Percentiles rank a stretch among this genome's conserved stretches.
phyloP scores from a whole-genome alignment of 2,329 filamentous ascomycete species.

The Nothophaeocryptopus gaeumannii region DNA sequence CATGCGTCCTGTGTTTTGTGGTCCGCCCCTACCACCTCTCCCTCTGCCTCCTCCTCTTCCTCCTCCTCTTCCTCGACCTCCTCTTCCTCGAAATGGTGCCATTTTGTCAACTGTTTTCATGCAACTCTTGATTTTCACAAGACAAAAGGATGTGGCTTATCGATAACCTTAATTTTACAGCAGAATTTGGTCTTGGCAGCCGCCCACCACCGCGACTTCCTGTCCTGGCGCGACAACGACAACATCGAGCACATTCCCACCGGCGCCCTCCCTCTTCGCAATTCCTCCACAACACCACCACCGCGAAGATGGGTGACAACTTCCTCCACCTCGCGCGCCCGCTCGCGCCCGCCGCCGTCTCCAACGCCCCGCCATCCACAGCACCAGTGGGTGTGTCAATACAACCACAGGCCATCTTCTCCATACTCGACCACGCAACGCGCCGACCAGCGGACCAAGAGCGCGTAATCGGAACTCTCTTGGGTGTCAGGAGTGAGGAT shows the following conservation, averaged over 20 bases:
- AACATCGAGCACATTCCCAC: not conserved
- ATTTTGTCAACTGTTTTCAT: slow-evolving; percentile 14
- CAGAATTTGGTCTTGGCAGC: not conserved
- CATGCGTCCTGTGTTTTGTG: slow-evolving; percentile 22
- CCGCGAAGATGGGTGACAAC: slow-evolving; percentile 52
- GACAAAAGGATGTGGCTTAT: slow-evolving; percentile 4
- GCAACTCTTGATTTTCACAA: slow-evolving; percentile 1
- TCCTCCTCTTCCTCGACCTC: slow-evolving; percentile 28
- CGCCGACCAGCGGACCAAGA: slow-evolving; percentile 89
- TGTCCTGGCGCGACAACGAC: not conserved
- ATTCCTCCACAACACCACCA: slow-evolving; percentile 2
- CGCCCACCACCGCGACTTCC: too few relatives aligned
- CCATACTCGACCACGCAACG: slow-evolving; percentile 81
- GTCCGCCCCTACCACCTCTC: slow-evolving; percentile 24
- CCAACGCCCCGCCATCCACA: slow-evolving; percentile 72
- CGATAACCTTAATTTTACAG: not conserved
- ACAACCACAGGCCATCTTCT: slow-evolving; percentile 80
- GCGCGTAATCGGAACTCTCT: slow-evolving; percentile 92
- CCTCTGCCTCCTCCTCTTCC: slow-evolving; percentile 31
- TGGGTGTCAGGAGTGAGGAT: slow-evolving; percentile 92
- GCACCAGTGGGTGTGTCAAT: slow-evolving; percentile 91
- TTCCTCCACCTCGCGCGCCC: slow-evolving; percentile 95
- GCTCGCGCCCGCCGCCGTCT: slow-evolving; percentile 75
- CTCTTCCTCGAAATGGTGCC: slow-evolving; percentile 31
- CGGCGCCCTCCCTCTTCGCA: slow-evolving; percentile 9